phyloP scores from a whole-genome alignment of 2,329 filamentous ascomycete genomes.

The Trichoderma sp. region DNA sequence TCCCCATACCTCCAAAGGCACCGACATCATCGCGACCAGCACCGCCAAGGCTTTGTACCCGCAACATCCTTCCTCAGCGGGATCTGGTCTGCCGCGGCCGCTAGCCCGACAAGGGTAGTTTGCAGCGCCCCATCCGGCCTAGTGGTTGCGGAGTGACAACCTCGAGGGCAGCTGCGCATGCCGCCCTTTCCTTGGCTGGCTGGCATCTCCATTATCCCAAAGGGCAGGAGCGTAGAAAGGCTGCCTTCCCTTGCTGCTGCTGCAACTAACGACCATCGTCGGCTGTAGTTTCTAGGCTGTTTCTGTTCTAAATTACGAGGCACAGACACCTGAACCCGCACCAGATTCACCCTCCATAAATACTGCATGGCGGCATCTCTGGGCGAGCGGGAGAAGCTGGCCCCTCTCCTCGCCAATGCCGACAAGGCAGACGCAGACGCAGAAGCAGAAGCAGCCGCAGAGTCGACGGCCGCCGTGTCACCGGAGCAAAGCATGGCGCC shows the following conservation, averaged over 20 bases:
- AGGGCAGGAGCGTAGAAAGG: conserved; percentile 19
- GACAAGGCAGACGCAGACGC: not conserved
- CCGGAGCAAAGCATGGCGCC: conserved; percentile 25
- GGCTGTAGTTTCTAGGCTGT: not conserved
- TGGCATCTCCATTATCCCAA: conserved; percentile 18
- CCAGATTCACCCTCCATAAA: not conserved
- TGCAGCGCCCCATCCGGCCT: not conserved
- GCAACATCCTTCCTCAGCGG: conserved; percentile 7
- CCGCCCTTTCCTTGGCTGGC: conserved; percentile 18
- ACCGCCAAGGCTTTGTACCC: not conserved
- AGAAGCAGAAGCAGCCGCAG: not conserved
- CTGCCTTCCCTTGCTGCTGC: conserved; percentile 18
- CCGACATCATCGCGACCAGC: not conserved
- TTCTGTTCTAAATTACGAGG: too few relatives aligned
- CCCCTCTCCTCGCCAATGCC: conserved; percentile 12
- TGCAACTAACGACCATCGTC: not conserved
- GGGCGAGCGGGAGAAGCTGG: conserved; percentile 19
- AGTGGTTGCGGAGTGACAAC: not conserved
- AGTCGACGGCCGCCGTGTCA: conserved; percentile 8
- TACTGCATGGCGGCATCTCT: conserved; percentile 16
- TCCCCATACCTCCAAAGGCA: not conserved
- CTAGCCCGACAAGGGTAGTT: conserved; percentile 14
- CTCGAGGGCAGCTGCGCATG: conserved; percentile 24
- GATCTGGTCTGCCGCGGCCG: not conserved
- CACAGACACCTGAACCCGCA: not conserved